Evolutionary conservation across 1,284 basidiomycete genomes (phyloP).

Genomic region (Leccinum ponderosum): DNA sequence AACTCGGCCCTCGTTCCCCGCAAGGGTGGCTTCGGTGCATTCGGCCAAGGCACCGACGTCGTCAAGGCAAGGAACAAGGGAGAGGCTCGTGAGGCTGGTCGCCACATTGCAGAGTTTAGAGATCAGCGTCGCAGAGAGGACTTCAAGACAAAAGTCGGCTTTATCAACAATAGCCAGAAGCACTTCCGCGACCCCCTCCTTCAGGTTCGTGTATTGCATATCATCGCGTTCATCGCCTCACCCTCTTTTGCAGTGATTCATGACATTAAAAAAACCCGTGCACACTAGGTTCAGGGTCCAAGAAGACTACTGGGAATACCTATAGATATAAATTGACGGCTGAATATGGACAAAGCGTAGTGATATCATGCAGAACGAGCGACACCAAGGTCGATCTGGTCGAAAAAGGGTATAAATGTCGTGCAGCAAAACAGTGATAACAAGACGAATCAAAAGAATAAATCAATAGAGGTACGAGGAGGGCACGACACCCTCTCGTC

Average conservation of each 20-base stretch:
- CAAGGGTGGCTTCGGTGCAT: constrained; percentile 87
- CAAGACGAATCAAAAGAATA: constrained; percentile 21
- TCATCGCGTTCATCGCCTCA: constrained; percentile 4
- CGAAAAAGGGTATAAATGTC: constrained; percentile 37
- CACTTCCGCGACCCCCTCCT: constrained; percentile 68
- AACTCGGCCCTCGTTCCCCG: constrained; percentile 80
- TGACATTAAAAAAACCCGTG: constrained; percentile 9
- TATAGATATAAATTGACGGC: constrained; percentile 17
- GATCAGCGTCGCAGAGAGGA: constrained; percentile 80
- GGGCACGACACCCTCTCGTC: constrained; percentile 85
- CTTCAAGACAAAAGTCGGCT: constrained; percentile 82
- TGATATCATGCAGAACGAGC: constrained; percentile 27
- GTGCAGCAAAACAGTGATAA: constrained; percentile 29
- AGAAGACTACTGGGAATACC: constrained; percentile 18
- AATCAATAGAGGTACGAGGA: constrained; percentile 81
- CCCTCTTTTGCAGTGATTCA: constrained; percentile 16
- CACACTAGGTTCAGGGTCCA: constrained; percentile 7
- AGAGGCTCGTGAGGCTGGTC: constrained; percentile 90
- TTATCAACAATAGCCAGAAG: constrained; percentile 86
- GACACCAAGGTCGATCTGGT: constrained; percentile 37
- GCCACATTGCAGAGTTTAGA: constrained; percentile 84
- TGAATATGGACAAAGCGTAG: constrained; percentile 17
- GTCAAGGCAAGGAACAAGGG: constrained; percentile 93
- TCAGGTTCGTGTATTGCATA: constrained; percentile 35
- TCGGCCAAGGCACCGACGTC: constrained; percentile 76